These are phyloP conservation scores for Salix udensis DNA, from an alignment of 345 rosid species.

Conservation along the genomic window DNA sequence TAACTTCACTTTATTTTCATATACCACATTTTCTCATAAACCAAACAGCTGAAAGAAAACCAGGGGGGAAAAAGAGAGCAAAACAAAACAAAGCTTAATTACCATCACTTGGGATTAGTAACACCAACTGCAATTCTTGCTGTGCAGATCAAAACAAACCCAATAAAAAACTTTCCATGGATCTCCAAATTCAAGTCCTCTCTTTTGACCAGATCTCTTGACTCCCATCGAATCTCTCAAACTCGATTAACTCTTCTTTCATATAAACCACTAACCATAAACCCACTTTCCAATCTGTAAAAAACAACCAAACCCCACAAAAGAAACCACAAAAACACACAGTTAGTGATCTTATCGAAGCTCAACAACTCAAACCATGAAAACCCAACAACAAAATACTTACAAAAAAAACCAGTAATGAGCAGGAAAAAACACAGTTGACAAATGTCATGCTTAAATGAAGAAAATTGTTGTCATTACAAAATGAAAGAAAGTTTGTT, in stretches of 20 bases:
- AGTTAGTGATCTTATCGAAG: slow-evolving; percentile 9
- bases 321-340: slow-evolving; percentile 6
- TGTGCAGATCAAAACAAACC: slow-evolving; percentile 53
- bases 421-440: slow-evolving; percentile 5
- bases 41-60: neutral
- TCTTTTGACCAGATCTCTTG: slow-evolving; percentile 47
- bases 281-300: slow-evolving; percentile 42
- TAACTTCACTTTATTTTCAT: neutral
- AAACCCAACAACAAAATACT: slow-evolving; percentile 13
- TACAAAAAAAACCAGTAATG: neutral
- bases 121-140: slow-evolving; percentile 48
- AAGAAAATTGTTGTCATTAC: neutral
- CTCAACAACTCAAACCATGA: slow-evolving; percentile 9
- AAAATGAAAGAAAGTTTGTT: neutral
- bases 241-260: slow-evolving; percentile 19
- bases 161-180: slow-evolving; percentile 35
- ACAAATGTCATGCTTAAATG: slow-evolving; percentile 5
- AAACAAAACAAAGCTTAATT: slow-evolving; percentile 5
- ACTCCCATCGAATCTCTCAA: slow-evolving; percentile 42
- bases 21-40: slow-evolving; percentile 6
- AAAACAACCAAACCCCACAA: neutral
- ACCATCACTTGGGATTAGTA: slow-evolving; percentile 85
- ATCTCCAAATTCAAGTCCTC: slow-evolving; percentile 44
- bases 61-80: neutral
- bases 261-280: slow-evolving; percentile 31